Evolutionary conservation across 805 yeast genomes (phyloP).

Genomic region (Saccharomycopsis selenospora): DNA sequence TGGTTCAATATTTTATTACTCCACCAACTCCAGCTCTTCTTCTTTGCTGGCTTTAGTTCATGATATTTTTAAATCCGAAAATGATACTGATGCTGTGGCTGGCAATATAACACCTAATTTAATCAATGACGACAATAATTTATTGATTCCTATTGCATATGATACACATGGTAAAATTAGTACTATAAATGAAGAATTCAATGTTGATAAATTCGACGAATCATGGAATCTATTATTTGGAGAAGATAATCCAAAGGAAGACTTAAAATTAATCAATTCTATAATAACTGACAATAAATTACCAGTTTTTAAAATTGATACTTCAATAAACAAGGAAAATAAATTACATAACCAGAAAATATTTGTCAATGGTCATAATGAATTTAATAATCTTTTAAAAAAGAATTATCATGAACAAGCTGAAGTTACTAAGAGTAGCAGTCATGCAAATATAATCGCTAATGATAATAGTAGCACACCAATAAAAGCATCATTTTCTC

Average conservation of each 20-base stretch:
- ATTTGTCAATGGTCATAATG: not conserved
- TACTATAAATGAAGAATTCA: conserved; percentile 9
- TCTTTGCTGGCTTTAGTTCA: not conserved
- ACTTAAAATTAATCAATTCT: not conserved
- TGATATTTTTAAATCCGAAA: not conserved
- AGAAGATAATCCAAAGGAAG: not conserved
- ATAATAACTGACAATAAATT: not conserved
- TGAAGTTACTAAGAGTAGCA: not conserved
- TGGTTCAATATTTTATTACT: conserved; percentile 5
- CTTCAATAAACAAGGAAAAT: not conserved
- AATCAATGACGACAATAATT: not conserved
- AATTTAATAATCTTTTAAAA: not conserved
- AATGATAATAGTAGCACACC: too few species aligned
- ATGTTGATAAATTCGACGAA: not conserved
- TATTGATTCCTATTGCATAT: conserved; percentile 13
- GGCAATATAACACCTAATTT: conserved; percentile 1
- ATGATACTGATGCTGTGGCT: not conserved
- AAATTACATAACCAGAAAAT: not conserved
- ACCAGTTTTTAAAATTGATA: not conserved
- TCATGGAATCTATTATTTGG: not conserved
- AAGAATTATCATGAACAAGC: not conserved
- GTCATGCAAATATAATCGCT: too few species aligned
- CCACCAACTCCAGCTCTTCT: not conserved
- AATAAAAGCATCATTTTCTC: not conserved
- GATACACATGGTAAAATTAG: conserved; percentile 16